Conservation (phyloP, 2,329 filamentous ascomycete genomes). For the Colletotrichum scovillei region DNA sequence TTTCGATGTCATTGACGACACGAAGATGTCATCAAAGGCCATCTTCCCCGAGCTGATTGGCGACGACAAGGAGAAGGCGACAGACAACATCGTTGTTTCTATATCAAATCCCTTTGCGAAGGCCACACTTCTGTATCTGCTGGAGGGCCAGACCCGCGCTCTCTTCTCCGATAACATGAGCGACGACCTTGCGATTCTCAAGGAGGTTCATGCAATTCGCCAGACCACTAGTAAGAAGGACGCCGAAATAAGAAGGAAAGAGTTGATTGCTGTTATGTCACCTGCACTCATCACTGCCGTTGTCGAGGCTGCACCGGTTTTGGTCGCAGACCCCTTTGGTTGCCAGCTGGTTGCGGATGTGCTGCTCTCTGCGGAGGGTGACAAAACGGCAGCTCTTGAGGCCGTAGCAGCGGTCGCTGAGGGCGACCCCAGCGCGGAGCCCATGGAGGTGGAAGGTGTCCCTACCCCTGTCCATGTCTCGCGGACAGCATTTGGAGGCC, state of each 20-base stretch:
- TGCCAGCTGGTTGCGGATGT: constrained; percentile 89
- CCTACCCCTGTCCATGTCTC: constrained; percentile 62
- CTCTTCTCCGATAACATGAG: constrained; percentile 72
- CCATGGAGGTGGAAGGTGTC: constrained; percentile 51
- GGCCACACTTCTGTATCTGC: constrained; percentile 81
- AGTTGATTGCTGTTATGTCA: constrained; percentile 80
- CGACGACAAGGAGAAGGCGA: constrained; percentile 71
- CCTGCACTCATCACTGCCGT: constrained; percentile 81
- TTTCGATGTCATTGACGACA: constrained; percentile 94
- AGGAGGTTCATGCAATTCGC: constrained; percentile 83
- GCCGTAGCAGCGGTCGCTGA: constrained; percentile 75
- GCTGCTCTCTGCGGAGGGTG: constrained; percentile 79
- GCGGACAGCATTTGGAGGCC: constrained; percentile 72
- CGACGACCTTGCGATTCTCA: constrained; percentile 76
- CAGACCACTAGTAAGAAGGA: constrained; percentile 94
- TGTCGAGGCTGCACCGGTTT: constrained; percentile 71
- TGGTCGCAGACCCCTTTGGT: constrained; percentile 83
- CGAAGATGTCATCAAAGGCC: constrained; percentile 85
- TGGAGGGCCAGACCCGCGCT: constrained; percentile 73
- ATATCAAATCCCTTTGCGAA: constrained; percentile 75
- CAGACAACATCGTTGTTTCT: constrained; percentile 72
- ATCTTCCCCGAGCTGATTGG: constrained; percentile 89
- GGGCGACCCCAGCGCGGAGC: constrained; percentile 60
- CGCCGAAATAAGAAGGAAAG: constrained; percentile 76
- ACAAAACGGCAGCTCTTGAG: constrained; percentile 79